Conservation (phyloP, 768 basidiomycete genomes). For the Tephrocybe sp. region DNA sequence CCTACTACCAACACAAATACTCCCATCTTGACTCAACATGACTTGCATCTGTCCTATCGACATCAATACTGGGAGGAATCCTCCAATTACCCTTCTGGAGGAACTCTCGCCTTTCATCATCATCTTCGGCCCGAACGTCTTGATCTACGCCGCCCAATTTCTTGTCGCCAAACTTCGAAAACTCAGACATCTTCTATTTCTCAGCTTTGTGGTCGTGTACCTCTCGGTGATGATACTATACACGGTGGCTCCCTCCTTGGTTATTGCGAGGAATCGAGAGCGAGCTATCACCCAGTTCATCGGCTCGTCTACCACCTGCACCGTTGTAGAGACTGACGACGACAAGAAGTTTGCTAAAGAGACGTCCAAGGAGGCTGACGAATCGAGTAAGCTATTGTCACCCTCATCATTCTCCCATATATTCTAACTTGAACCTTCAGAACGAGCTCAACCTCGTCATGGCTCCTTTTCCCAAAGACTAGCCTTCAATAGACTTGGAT, state of each 20-base stretch:
- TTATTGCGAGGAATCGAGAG: too few species aligned
- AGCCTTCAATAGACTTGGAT: not conserved
- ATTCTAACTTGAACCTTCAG: not conserved
- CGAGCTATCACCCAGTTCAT: too few species aligned
- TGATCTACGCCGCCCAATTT: too few species aligned
- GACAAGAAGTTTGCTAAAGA: not conserved
- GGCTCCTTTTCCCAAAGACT: not conserved
- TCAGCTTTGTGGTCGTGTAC: too few species aligned
- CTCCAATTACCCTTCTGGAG: slow-evolving; percentile 1
- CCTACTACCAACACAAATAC: not conserved
- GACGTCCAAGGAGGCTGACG: not conserved
- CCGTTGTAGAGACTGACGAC: not conserved
- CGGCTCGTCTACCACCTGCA: not conserved
- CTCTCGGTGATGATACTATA: too few species aligned
- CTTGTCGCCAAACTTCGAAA: too few species aligned
- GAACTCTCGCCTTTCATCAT: slow-evolving; percentile 5
- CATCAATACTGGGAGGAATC: too few species aligned
- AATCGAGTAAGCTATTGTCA: not conserved
- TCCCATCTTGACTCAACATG: slow-evolving; percentile 1
- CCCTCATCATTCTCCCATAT: too few species aligned
- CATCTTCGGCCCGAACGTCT: not conserved
- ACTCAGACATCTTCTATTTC: too few species aligned
- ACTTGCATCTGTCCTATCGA: not conserved
- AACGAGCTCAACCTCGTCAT: not conserved
- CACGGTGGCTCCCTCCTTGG: too few species aligned